A percentile compares a stretch with the other conserved stretches of the same genome.
These are phyloP conservation scores for Tulasnella sp. DNA, from an alignment of 768 basidiomycete genomes.

Conservation along the genomic window DNA sequence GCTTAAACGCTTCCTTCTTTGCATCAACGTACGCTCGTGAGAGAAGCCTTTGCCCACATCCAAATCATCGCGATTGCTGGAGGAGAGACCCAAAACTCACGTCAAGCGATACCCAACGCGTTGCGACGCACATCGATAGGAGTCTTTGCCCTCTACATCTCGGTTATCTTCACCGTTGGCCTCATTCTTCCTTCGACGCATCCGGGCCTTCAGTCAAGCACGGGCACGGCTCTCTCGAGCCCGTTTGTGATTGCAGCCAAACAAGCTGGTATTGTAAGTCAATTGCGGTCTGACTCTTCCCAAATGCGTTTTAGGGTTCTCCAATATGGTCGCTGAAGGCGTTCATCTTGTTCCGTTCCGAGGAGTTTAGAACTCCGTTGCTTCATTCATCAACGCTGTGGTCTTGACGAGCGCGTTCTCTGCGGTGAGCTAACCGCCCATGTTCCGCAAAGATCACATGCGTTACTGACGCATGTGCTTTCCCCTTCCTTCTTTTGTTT, in stretches of 20 bases:
- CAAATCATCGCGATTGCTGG: conserved; percentile 19
- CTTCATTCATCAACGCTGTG: conserved; percentile 27
- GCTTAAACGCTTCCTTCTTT: too few species aligned
- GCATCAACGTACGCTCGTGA: too few species aligned
- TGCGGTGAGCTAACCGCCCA: conserved; percentile 1
- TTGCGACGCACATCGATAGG: conserved; percentile 15
- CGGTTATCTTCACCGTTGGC: conserved; percentile 18
- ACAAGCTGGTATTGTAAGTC: conserved; percentile 23
- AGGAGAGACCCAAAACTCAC: conserved; percentile 18
- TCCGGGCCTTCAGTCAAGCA: conserved; percentile 21
- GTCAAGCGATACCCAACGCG: conserved; percentile 18
- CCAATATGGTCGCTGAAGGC: neutral
- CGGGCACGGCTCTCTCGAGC: conserved; percentile 26
- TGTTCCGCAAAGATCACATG: neutral
- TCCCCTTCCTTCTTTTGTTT: neutral
- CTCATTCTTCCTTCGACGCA: conserved; percentile 23
- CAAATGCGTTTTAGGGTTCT: neutral
- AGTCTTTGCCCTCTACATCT: conserved; percentile 17
- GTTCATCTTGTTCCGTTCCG: neutral
- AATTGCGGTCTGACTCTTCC: neutral
- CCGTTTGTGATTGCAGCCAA: conserved; percentile 30
- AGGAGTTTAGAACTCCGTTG: conserved; percentile 6
- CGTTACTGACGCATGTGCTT: neutral
- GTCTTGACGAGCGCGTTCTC: conserved; percentile 23
- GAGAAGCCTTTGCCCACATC: conserved; percentile 18